Base-by-base conservation (phyloP, 1,139 yeast genomes). In the Yamadazyma dushanensis region DNA sequence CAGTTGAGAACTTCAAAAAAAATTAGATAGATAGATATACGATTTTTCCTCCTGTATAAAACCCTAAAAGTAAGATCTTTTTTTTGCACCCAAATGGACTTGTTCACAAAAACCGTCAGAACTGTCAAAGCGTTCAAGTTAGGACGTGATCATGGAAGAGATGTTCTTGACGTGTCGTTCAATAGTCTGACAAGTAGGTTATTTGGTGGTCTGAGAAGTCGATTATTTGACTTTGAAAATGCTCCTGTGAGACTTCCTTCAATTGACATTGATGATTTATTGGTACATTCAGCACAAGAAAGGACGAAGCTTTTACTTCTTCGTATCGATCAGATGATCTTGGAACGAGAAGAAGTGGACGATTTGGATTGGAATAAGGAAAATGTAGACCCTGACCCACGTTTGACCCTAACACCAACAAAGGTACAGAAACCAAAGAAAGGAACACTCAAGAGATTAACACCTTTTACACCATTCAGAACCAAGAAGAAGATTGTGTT, bases 1-100 rank as follows among this genome's bases (percentile, higher is more conserved):
- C 50, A 11, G 44, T 44, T 23, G 51, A 47, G 22, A 38, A 40
- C 15, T 46, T 47, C 13, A 41, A 34, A 31, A 41, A 15, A 15
- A 8, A 4, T 15, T 7, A 10, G 3, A 7, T 14, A 15, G 27
- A 25, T 25, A 25, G 27, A 14, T 9, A 9, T 25, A 11, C 16
- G 26, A 29, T 23, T 14, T 10, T 21, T 28, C 10, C 10, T 16
- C 11, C 8, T 11, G 11, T 16, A 26, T 15, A 7, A 8, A n/a
- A 9, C 8, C 10, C 13, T 13, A 11, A n/a, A 17, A 27, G 5
- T 8, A 17, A n/a, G 4, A 3, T 13, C 10, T 15, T 5, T 8
- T 27, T 18, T 27, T 27, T 27, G 30, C 30, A 27, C 21, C 30
- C 30, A 27, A 27, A 27, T 30, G 32, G 32, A 20, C 8, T 23